These are phyloP conservation scores for Rhodotorula glutinis DNA, from an alignment of 1,284 basidiomycete genomes.

Conservation along the genomic window DNA sequence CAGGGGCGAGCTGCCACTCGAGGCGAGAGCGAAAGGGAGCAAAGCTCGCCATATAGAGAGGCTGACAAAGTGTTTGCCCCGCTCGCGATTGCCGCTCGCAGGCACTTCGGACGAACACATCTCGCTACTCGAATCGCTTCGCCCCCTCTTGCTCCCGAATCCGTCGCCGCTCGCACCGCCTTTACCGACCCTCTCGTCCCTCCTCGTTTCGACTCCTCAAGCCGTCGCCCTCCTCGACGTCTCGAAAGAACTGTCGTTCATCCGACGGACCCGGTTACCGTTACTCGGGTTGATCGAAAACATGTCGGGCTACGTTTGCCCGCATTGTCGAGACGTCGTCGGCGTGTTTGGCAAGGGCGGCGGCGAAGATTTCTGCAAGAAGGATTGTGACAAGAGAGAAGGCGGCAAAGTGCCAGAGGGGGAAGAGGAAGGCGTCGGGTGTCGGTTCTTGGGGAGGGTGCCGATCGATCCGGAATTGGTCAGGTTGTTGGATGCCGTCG, in stretches of 20 bases:
- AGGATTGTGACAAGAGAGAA: constrained; percentile 32
- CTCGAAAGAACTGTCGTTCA: constrained; percentile 93
- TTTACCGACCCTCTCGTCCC: constrained; percentile 55
- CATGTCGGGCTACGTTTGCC: constrained; percentile 98
- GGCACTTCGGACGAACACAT: constrained; percentile 99
- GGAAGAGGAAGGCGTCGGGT: constrained; percentile 44
- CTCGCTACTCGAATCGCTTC: constrained; percentile 87
- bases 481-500: constrained; percentile 73
- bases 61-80: too few relatives aligned
- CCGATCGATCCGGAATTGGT: constrained; percentile 94
- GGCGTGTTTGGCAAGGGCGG: constrained; percentile 95
- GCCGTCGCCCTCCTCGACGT: constrained; percentile 93
- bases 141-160: constrained; percentile 57
- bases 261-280: constrained; percentile 76
- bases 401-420: neutral
- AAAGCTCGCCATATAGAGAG: too few relatives aligned
- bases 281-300: constrained; percentile 96
- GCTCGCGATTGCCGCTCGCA: constrained; percentile 45
- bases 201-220: constrained; percentile 96
- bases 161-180: constrained; percentile 12
- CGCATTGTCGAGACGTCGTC: constrained; percentile 75
- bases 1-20: too few relatives aligned
- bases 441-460: constrained; percentile 76
- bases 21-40: too few relatives aligned
- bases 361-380: constrained; percentile 60